phyloP scores from a whole-genome alignment of 2,329 filamentous ascomycete genomes.

The Claviceps pusilla region DNA sequence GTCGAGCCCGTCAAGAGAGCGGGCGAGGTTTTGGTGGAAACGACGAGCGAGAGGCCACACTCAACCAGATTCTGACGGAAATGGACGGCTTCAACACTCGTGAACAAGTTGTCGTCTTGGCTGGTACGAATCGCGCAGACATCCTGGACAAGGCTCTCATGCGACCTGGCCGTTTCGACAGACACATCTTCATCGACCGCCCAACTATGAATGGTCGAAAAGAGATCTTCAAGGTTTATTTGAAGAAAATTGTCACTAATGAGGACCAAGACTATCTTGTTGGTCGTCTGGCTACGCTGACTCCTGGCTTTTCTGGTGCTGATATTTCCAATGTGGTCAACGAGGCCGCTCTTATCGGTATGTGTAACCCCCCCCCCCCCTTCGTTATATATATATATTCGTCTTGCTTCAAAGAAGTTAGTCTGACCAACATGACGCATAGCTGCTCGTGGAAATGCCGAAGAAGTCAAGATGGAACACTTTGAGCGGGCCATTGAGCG shows the following conservation, averaged over 20 bases:
- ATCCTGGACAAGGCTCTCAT: slow-evolving; percentile 90
- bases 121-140: slow-evolving; percentile 90
- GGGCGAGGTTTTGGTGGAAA: slow-evolving; percentile 66
- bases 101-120: slow-evolving; percentile 90
- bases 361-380: slow-evolving; percentile 17
- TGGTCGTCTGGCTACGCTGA: slow-evolving; percentile 79
- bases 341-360: slow-evolving; percentile 90
- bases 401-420: slow-evolving; percentile 11
- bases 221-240: slow-evolving; percentile 89
- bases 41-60: slow-evolving; percentile 88
- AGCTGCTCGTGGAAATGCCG: slow-evolving; percentile 74
- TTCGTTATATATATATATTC: slow-evolving; percentile 7
- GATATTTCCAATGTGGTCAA: slow-evolving; percentile 99
- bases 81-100: slow-evolving; percentile 99
- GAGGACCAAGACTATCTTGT: slow-evolving; percentile 80
- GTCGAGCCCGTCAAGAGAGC: slow-evolving; percentile 71
- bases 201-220: slow-evolving; percentile 94
- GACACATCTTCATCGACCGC: slow-evolving; percentile 87
- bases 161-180: slow-evolving; percentile 91
- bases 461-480: slow-evolving; percentile 71
- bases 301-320: slow-evolving; percentile 90
- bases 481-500: slow-evolving; percentile 97
- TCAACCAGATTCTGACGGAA: slow-evolving; percentile 96
- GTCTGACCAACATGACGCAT: slow-evolving; percentile 9
- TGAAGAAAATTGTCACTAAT: slow-evolving; percentile 85